Conservation (phyloP, 805 yeast genomes). For the Ogataea minuta region DNA sequence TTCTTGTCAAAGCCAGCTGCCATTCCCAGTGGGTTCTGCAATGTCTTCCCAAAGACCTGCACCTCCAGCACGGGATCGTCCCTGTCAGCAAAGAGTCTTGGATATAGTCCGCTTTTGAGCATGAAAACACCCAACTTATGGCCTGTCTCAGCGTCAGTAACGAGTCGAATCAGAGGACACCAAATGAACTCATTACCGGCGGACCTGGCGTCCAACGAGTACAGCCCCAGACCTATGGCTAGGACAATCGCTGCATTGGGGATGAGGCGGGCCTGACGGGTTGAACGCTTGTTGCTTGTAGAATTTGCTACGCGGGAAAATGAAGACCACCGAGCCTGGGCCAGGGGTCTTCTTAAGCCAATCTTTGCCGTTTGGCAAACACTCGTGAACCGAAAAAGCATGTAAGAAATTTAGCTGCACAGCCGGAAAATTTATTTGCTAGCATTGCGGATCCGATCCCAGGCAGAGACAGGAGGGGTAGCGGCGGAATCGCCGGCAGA, state of each 20-base stretch:
- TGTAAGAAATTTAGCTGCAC: conserved; percentile 2
- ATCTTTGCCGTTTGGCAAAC: background rate
- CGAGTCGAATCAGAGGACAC: conserved; percentile 69
- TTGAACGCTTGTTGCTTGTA: background rate
- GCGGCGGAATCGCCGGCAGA: background rate
- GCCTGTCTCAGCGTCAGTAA: conserved; percentile 82
- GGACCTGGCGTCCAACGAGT: conserved; percentile 77
- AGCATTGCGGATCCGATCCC: conserved; percentile 9
- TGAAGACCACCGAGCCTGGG: background rate
- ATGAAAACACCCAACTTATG: conserved; percentile 72
- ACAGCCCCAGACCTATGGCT: conserved; percentile 38
- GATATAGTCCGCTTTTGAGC: conserved; percentile 67
- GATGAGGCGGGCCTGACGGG: conserved; percentile 9
- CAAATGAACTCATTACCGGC: conserved; percentile 76
- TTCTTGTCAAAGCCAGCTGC: conserved; percentile 97
- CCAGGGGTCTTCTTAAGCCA: background rate
- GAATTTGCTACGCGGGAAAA: background rate
- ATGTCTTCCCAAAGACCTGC: conserved; percentile 57
- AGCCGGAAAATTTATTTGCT: conserved; percentile 6
- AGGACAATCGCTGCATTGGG: conserved; percentile 22
- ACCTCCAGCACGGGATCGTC: conserved; percentile 55
- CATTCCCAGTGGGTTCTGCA: conserved; percentile 81
- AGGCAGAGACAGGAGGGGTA: conserved; percentile 3
- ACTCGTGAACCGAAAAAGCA: conserved; percentile 1
- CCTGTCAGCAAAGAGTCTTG: conserved; percentile 54